These are phyloP conservation scores for Clarireedia monteithiana DNA, from an alignment of 2,329 filamentous ascomycete genomes.

Conservation along the genomic window DNA sequence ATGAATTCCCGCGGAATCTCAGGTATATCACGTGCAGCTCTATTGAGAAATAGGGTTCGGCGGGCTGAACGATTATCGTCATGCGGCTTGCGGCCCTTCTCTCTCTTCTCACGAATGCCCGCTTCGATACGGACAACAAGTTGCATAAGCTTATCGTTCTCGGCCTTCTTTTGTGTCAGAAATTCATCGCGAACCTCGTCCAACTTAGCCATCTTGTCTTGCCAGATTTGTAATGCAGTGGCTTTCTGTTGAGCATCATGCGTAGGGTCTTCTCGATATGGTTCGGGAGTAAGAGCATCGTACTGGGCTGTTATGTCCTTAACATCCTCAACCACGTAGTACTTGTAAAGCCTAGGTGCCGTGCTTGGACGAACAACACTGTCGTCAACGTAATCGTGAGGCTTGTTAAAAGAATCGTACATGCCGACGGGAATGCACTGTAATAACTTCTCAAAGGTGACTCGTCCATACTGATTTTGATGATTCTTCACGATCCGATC, in stretches of 20 bases:
- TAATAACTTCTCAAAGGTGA: conserved; percentile 21
- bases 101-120: conserved; percentile 18
- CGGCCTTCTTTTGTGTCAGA: conserved; percentile 20
- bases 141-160: conserved; percentile 24
- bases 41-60: conserved; percentile 20
- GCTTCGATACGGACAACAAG: conserved; percentile 24
- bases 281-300: conserved; percentile 21
- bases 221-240: conserved; percentile 16
- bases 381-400: conserved; percentile 25
- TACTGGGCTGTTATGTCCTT: conserved; percentile 22
- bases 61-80: conserved; percentile 22
- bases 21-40: conserved; percentile 23
- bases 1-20: conserved; percentile 23
- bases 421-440: conserved; percentile 27
- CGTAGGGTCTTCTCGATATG: conserved; percentile 20
- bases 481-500: conserved; percentile 24
- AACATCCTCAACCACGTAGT: conserved; percentile 23
- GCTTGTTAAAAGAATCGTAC: conserved; percentile 27
- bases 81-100: conserved; percentile 19
- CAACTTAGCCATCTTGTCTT: conserved; percentile 17
- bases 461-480: conserved; percentile 15
- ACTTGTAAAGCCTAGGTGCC: conserved; percentile 23
- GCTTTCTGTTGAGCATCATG: conserved; percentile 22
- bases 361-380: not conserved
- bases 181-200: conserved; percentile 21